Base-by-base conservation (phyloP, 1,139 yeast genomes). In the Saccharomyces hybrid region DNA sequence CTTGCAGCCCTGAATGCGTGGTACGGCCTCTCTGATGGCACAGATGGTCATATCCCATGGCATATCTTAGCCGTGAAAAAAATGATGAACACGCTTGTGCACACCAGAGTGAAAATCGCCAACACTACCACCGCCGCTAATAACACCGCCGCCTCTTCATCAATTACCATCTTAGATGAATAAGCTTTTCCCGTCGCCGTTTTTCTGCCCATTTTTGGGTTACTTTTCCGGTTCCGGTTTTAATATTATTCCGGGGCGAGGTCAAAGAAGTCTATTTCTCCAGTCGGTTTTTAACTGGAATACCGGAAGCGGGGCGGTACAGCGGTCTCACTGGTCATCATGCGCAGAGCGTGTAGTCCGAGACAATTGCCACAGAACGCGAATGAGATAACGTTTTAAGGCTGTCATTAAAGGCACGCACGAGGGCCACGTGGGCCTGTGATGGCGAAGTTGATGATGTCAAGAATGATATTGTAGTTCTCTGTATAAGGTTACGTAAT, bases 61-160 rank as follows among this genome's bases (percentile, higher is more conserved):
- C 96, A 89, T 69, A 78, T 88, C 31, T 74, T 81, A 31, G 88
- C 96, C 0, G 96, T 88, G 5, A 78, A 80, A 32, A 88, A 86
- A 65, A 76, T 84, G 61, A 68, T 86, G 63, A 79, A 76, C 49
- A 70, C 70, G 25, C 58, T 78, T 42, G 73, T 75, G 1, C 80
- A 78, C 61, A 58, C 77, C 3, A 67, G 69, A 30, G 76, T 76
- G 2, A 59, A 61, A 32, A 50, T 58, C 13, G 42, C 42, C 5
- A 38, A 16, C 5, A 16, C 42, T 16, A 7, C 42, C 23, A 13
- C 42, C 25, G 23, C 25, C 9, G 9, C 42, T 9, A 11, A 4
- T 4, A 8, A 38, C 9, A 38, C 42, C 25, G 42, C 13, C 9
- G 1, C 13, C 5, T 16, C 23, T 16, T 38, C 42, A n/a, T 38